phyloP scores from a whole-genome alignment of 148 eudicot genomes.

The Drosera capensis region DNA sequence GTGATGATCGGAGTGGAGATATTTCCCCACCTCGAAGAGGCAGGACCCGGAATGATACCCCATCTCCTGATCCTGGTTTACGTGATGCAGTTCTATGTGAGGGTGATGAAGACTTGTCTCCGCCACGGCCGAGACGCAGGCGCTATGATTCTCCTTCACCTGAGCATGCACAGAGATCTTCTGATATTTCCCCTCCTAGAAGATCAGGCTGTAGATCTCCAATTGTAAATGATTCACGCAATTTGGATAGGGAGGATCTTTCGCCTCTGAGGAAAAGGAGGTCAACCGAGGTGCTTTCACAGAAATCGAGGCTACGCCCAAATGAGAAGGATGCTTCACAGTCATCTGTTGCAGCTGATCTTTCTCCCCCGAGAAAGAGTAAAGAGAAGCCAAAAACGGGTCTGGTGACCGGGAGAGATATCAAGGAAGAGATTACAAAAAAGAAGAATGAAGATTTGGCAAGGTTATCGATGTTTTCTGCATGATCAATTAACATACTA shows the following conservation, averaged over 20 bases:
- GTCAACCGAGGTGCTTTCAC: not conserved
- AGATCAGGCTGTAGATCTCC: conserved; percentile 18
- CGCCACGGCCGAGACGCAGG: conserved; percentile 20
- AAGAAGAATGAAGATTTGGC: conserved; percentile 39
- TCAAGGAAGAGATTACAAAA: conserved; percentile 54
- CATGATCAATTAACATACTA: too few relatives aligned
- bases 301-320: too few relatives aligned
- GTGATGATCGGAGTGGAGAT: conserved; percentile 20
- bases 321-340: conserved; percentile 2
- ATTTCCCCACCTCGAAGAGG: conserved; percentile 41
- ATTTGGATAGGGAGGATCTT: conserved; percentile 15
- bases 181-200: conserved; percentile 42
- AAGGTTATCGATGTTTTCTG: too few relatives aligned
- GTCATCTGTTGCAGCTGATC: conserved; percentile 19
- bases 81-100: not conserved
- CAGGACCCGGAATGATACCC: conserved; percentile 28
- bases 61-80: conserved; percentile 25
- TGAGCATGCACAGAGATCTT: conserved; percentile 4
- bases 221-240: conserved; percentile 3
- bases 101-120: conserved; percentile 19
- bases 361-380: conserved; percentile 55
- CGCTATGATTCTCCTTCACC: conserved; percentile 11
- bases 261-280: conserved; percentile 19
- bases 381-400: conserved; percentile 49
- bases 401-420: conserved; percentile 57